Evolutionary conservation across 1,139 yeast genomes (phyloP).

Genomic region (Hansenula anomala): DNA sequence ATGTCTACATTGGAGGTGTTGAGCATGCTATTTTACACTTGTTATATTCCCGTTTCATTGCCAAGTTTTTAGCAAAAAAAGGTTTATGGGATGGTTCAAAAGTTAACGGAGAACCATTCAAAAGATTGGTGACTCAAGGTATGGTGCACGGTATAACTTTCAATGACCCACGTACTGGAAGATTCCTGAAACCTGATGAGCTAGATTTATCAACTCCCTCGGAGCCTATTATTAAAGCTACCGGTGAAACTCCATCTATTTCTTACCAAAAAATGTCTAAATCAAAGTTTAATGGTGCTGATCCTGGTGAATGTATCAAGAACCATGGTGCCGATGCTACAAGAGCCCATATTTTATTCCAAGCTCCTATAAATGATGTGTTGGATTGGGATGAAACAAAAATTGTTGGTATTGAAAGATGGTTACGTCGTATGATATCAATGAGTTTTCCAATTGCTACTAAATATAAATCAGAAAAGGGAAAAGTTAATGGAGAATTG

Average conservation of each 20-base stretch:
- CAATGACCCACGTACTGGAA: constrained; percentile 64
- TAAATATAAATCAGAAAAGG: not conserved
- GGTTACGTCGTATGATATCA: constrained; percentile 65
- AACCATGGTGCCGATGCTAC: constrained; percentile 92
- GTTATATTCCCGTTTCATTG: constrained; percentile 75
- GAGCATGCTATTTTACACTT: constrained; percentile 95
- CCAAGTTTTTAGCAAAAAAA: constrained; percentile 67
- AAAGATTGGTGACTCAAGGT: constrained; percentile 82
- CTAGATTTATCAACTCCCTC: constrained; percentile 37
- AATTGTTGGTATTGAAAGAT: constrained; percentile 81
- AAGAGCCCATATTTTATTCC: constrained; percentile 90
- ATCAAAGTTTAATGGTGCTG: constrained; percentile 91
- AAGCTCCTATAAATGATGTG: constrained; percentile 81
- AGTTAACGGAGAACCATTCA: constrained; percentile 72
- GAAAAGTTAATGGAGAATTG: constrained; percentile 16
- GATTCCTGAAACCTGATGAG: constrained; percentile 77
- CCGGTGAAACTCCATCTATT: constrained; percentile 49
- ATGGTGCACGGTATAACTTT: constrained; percentile 95
- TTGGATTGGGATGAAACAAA: constrained; percentile 88
- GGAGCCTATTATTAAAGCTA: constrained; percentile 40
- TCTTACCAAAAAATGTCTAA: constrained; percentile 93
- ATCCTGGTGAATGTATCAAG: constrained; percentile 73
- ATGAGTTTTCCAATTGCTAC: constrained; percentile 25
- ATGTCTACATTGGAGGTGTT: constrained; percentile 88
- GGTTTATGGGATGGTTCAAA: constrained; percentile 55